Evolutionary conservation across 2,329 filamentous ascomycete genomes (phyloP).

Genomic region (Leptographium procerum): DNA sequence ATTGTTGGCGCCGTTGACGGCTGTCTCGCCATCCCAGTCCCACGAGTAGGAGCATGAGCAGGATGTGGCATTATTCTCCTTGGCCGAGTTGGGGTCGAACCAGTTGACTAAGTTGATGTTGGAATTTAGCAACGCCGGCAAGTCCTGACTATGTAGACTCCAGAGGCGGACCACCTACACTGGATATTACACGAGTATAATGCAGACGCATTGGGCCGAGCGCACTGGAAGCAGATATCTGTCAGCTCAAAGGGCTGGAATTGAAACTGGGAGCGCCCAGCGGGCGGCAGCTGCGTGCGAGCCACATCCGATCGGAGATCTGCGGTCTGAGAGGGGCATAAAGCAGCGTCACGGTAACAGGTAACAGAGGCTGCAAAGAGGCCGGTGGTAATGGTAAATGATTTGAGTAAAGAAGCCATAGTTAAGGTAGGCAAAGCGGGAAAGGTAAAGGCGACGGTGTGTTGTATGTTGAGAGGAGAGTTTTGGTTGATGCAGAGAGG

Average conservation of each 20-base stretch:
- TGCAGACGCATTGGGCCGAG: conserved; percentile 3
- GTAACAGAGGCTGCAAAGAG: neutral
- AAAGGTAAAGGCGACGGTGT: neutral
- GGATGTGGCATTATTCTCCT: conserved; percentile 15
- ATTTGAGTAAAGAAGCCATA: neutral
- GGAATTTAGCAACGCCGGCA: neutral
- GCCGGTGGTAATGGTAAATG: neutral
- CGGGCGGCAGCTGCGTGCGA: neutral
- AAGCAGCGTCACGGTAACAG: neutral
- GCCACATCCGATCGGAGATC: neutral
- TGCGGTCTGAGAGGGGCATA: neutral
- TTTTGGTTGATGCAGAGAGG: no score
- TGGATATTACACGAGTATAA: conserved; percentile 14
- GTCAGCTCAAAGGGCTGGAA: conserved; percentile 15
- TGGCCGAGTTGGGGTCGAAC: conserved; percentile 19
- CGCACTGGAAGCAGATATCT: conserved; percentile 14
- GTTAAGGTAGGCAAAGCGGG: no score
- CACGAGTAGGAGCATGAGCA: conserved; percentile 15
- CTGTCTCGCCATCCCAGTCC: conserved; percentile 15
- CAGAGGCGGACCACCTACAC: conserved; percentile 11
- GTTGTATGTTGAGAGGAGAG: neutral
- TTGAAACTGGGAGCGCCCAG: conserved; percentile 12
- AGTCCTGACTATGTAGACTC: no score
- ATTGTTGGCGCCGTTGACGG: conserved; percentile 7
- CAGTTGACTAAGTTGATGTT: conserved; percentile 14